phyloP scores from a whole-genome alignment of 176 grass and related monocot species.

The Themeda triandra region DNA sequence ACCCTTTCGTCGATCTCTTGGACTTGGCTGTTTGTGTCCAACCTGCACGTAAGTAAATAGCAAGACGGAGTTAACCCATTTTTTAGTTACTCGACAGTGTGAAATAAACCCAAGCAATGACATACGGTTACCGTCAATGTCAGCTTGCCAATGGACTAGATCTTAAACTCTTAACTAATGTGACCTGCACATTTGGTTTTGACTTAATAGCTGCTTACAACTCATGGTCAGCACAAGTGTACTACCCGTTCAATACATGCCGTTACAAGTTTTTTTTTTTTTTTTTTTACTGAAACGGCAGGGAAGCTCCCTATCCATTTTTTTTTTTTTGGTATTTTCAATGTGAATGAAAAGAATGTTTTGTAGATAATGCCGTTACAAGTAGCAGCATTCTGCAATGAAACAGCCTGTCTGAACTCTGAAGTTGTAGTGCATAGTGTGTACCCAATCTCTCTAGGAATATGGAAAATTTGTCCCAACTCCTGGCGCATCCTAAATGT shows the following conservation, averaged over 20 bases:
- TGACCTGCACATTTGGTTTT: not conserved
- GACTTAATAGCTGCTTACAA: not conserved
- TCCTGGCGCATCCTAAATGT: not conserved
- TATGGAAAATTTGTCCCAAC: not conserved
- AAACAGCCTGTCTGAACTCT: not conserved
- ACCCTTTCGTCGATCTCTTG: not conserved
- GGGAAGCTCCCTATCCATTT: too few relatives aligned
- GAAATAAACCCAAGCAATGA: slow-evolving; percentile 3
- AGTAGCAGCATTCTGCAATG: not conserved
- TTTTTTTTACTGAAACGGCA: too few relatives aligned
- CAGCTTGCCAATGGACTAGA: not conserved
- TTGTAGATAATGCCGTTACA: too few relatives aligned
- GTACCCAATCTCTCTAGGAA: not conserved
- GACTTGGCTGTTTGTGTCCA: not conserved
- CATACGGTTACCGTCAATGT: not conserved
- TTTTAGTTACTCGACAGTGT: not conserved
- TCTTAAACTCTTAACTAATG: not conserved
- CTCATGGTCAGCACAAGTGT: not conserved
- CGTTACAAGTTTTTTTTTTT: too few relatives aligned
- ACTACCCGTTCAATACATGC: not conserved
- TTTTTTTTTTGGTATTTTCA: too few relatives aligned
- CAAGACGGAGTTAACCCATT: not conserved
- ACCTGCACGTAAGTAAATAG: not conserved
- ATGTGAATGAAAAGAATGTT: too few relatives aligned
- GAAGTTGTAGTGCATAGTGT: slow-evolving; percentile 1